Evolutionary conservation across 2,329 filamentous ascomycete species (phyloP).

Genomic region (Lasiodiplodia sp.): DNA sequence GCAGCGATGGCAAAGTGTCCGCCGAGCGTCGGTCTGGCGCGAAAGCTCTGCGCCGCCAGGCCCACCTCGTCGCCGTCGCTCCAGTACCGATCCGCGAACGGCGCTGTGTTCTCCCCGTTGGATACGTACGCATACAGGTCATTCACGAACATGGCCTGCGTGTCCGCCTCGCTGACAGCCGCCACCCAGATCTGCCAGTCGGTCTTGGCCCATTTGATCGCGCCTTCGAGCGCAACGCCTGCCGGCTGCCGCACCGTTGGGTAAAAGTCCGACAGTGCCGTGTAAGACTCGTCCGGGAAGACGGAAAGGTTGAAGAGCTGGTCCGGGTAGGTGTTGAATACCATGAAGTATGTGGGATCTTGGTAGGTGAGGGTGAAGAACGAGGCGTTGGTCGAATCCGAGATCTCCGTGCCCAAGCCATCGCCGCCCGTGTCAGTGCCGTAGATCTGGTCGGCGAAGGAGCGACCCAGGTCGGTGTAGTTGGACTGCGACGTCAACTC

Average conservation of each 20-base stretch:
- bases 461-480: conserved; percentile 47
- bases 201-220: conserved; percentile 52
- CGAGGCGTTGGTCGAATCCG: conserved; percentile 38
- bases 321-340: conserved; percentile 54
- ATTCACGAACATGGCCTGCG: conserved; percentile 44
- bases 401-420: conserved; percentile 28
- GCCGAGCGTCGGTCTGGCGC: conserved; percentile 52
- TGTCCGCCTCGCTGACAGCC: conserved; percentile 32
- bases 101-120: conserved; percentile 53
- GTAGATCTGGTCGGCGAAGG: conserved; percentile 36
- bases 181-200: conserved; percentile 57
- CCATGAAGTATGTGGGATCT: conserved; percentile 45
- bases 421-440: conserved; percentile 24
- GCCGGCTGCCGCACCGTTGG: conserved; percentile 44
- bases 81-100: conserved; percentile 54
- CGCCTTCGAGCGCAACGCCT: conserved; percentile 51
- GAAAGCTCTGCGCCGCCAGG: conserved; percentile 38
- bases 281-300: conserved; percentile 46
- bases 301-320: conserved; percentile 48
- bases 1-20: conserved; percentile 54
- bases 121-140: conserved; percentile 52
- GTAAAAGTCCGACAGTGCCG: conserved; percentile 50
- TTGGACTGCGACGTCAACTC: conserved; percentile 45
- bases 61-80: conserved; percentile 39
- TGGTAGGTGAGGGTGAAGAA: conserved; percentile 53